Percentiles rank a stretch among this genome's conserved stretches.
Conservation (phyloP, 2,329 filamentous ascomycete species). For the Arthroderma uncinatum region DNA sequence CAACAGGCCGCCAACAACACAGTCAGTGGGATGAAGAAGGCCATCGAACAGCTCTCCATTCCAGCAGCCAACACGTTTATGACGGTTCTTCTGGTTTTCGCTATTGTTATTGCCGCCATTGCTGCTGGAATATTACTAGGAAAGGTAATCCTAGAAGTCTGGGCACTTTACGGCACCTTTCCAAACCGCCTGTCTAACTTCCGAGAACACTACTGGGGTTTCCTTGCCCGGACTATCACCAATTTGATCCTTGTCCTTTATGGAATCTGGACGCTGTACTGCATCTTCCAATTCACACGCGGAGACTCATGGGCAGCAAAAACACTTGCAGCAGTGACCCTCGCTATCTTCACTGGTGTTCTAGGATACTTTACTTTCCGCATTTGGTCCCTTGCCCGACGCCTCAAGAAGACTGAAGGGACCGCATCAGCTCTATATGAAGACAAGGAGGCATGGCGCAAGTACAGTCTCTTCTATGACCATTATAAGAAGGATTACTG, state of each 20-base stretch:
- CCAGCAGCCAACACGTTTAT: conserved; percentile 90
- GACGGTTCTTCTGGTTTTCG: conserved; percentile 81
- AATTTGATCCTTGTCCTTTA: conserved; percentile 85
- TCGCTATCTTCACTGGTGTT: conserved; percentile 67
- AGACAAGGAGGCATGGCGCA: conserved; percentile 80
- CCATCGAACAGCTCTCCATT: conserved; percentile 71
- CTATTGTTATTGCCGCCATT: conserved; percentile 73
- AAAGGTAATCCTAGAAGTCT: conserved; percentile 82
- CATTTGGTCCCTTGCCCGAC: conserved; percentile 65
- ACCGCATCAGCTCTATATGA: conserved; percentile 66
- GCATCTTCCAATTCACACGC: conserved; percentile 85
- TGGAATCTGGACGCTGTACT: conserved; percentile 90
- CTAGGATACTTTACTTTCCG: conserved; percentile 74
- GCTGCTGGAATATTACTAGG: conserved; percentile 76
- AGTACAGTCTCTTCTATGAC: conserved; percentile 96
- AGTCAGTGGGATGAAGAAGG: conserved; percentile 69
- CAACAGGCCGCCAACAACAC: conserved; percentile 36
- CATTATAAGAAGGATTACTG: conserved; percentile 88
- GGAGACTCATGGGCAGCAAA: conserved; percentile 94
- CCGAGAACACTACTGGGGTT: conserved; percentile 92
- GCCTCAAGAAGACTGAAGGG: conserved; percentile 64
- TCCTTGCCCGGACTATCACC: conserved; percentile 78
- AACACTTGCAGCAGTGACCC: conserved; percentile 66
- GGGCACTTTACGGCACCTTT: conserved; percentile 82
- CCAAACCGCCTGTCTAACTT: conserved; percentile 70